Evolutionary conservation across 805 yeast species (phyloP), one percentile per base, ranked within the genome.

Genomic region (Wickerhamiella allomyrinae): DNA sequence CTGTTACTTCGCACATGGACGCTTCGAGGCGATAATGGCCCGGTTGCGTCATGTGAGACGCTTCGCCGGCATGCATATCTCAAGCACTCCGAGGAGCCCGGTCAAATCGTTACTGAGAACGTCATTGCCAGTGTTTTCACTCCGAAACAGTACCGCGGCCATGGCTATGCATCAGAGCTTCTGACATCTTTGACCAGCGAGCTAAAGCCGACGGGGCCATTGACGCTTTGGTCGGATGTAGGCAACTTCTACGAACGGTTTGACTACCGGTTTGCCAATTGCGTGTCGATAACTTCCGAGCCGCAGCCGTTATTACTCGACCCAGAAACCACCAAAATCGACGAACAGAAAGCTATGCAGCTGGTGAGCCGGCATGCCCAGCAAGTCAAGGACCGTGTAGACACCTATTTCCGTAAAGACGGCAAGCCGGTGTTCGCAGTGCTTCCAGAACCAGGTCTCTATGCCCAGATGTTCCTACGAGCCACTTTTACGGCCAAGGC

Each of bases 211-310:
- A 51, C 48, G 25, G 48, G 53, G 8, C 55, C 69, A 13, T 57
- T 68, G 29, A 63, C 65, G 33, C 66, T 84, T 40, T 83, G 82
- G 67, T 78, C 89, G 47, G 91, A 78, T 39, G 74, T 81, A 17
- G 89, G 81, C 13, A 69, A 67, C 24, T 82, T 70, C 50, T 85
- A 85, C 57, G 61, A 66, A 29, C 62, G 66, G 47, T 73, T 78
- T 48, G 94, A 87, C 6, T 61, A 51, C 49, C 37, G 47, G 27
- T 29, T 34, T 21, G 45, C 51, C 20, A 36, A 36, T 10, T 36
- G 29, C 21, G 15, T 23, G 9, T 22, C 23, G 29, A n/a, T n/a
- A 19, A 10, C 10, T 8, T 7, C 13, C n/a, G n/a, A 20, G 19
- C 20, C 29, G 20, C 14, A 14, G 9, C 13, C 15, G 5, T 9